These are phyloP conservation scores for Termitomyces sp. DNA, from an alignment of 768 basidiomycete genomes.

Conservation along the genomic window DNA sequence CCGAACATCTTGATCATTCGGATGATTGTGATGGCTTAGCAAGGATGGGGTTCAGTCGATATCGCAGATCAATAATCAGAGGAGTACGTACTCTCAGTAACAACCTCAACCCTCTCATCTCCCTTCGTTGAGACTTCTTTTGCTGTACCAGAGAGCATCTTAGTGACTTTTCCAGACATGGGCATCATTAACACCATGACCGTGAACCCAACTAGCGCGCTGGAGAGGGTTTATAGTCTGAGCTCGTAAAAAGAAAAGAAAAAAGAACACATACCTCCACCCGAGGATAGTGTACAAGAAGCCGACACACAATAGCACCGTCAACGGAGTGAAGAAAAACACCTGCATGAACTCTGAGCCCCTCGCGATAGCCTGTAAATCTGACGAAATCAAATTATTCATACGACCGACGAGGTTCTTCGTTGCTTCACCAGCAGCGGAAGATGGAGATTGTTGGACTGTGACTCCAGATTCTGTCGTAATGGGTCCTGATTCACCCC, in stretches of 20 bases:
- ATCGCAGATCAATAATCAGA: too few relatives aligned
- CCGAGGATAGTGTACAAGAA: conserved; percentile 42
- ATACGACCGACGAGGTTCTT: conserved; percentile 29
- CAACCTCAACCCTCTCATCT: conserved; percentile 52
- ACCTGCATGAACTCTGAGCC: conserved; percentile 28
- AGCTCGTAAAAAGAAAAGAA: too few relatives aligned
- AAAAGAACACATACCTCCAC: conserved; percentile 28
- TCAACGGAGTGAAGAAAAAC: conserved; percentile 31
- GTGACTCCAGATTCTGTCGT: background rate
- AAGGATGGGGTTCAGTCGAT: too few relatives aligned
- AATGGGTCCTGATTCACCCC: conserved; percentile 5
- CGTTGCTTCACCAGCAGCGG: background rate
- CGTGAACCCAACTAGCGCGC: conserved; percentile 51
- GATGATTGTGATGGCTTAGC: conserved; percentile 46
- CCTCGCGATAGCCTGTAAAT: conserved; percentile 33
- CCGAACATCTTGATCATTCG: conserved; percentile 70
- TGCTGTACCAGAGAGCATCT: conserved; percentile 38
- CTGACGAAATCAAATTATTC: conserved; percentile 34
- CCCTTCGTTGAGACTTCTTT: conserved; percentile 39
- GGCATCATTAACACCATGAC: conserved; percentile 46
- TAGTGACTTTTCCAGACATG: conserved; percentile 47
- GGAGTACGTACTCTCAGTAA: conserved; percentile 45
- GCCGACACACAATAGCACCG: conserved; percentile 26
- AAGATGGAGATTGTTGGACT: background rate
- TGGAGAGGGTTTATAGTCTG: conserved; percentile 12